A percentile compares a stretch with the other conserved stretches of the same genome.
Conservation (phyloP, 78 protist species). For the Pigoraptor vietnamica region DNA sequence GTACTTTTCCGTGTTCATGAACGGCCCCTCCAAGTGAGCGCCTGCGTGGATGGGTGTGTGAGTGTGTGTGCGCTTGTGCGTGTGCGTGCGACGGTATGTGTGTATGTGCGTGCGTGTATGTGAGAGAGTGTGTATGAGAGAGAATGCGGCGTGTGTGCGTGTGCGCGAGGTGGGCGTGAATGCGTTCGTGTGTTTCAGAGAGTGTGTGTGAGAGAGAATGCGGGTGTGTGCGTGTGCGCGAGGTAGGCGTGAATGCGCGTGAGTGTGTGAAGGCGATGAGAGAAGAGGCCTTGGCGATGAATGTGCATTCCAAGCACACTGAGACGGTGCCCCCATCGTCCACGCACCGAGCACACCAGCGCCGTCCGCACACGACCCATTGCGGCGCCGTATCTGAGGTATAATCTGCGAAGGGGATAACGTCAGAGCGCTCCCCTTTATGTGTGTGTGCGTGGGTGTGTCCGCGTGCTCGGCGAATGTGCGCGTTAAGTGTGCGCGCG, state of each 20-base stretch:
- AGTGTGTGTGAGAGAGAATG: too few relatives aligned
- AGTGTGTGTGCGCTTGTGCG: not conserved
- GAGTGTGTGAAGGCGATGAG: too few relatives aligned
- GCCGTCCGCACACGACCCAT: not conserved
- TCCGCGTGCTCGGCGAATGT: too few relatives aligned
- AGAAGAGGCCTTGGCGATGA: not conserved
- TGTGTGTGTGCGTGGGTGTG: too few relatives aligned
- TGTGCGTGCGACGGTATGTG: too few relatives aligned
- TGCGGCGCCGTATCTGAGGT: not conserved
- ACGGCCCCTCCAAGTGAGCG: constrained; percentile 34
- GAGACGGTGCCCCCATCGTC: not conserved
- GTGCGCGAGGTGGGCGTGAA: too few relatives aligned
- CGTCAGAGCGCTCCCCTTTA: not conserved
- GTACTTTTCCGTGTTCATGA: not conserved
- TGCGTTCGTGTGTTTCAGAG: not conserved
- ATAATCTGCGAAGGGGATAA: not conserved
- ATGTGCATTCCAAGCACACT: not conserved
- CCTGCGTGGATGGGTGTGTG: not conserved
- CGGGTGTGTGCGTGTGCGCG: too few relatives aligned
- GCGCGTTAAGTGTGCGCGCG: too few relatives aligned
- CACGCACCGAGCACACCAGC: not conserved
- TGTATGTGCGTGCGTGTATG: too few relatives aligned
- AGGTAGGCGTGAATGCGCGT: too few relatives aligned
- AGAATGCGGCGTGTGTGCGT: not conserved
- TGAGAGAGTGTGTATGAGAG: too few relatives aligned